phyloP scores from a whole-genome alignment of 805 yeast genomes.

The Suhomyces sp. region DNA sequence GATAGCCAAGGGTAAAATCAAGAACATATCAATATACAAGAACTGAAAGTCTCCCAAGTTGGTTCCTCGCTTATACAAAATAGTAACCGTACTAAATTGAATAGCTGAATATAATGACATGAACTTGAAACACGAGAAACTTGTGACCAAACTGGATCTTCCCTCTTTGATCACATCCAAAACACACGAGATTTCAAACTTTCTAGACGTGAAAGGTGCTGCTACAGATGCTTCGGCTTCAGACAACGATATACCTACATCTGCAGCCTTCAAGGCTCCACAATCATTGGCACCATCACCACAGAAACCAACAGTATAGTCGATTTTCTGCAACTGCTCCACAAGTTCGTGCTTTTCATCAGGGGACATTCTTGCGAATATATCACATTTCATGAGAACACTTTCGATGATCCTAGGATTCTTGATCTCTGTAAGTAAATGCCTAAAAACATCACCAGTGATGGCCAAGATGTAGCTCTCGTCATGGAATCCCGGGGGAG shows the following conservation, averaged over 20 bases:
- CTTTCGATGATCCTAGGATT: slow-evolving; percentile 42
- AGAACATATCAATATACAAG: slow-evolving; percentile 83
- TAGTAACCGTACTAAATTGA: slow-evolving; percentile 84
- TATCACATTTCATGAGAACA: slow-evolving; percentile 67
- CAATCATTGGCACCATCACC: slow-evolving; percentile 99
- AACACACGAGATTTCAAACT: slow-evolving; percentile 91
- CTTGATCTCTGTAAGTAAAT: slow-evolving; percentile 58
- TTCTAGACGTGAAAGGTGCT: slow-evolving; percentile 92
- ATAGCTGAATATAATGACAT: slow-evolving; percentile 97
- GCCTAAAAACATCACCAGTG: slow-evolving; percentile 89
- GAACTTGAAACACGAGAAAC: slow-evolving; percentile 95
- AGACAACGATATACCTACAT: slow-evolving; percentile 91
- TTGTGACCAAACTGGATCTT: slow-evolving; percentile 89
- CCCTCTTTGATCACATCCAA: slow-evolving; percentile 91
- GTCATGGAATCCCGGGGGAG: slow-evolving; percentile 37
- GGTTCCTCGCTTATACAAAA: slow-evolving; percentile 82
- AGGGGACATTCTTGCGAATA: slow-evolving; percentile 98
- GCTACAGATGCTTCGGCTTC: slow-evolving; percentile 99
- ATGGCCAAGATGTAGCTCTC: slow-evolving; percentile 70
- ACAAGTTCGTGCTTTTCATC: slow-evolving; percentile 97
- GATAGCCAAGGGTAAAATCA: slow-evolving; percentile 91
- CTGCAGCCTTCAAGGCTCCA: slow-evolving; percentile 97
- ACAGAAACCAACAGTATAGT: slow-evolving; percentile 93
- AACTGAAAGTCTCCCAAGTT: slow-evolving; percentile 97
- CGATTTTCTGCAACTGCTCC: slow-evolving; percentile 76